These are phyloP conservation scores for Rubus idaeus DNA, from an alignment of 306 rosid species.

Conservation along the genomic window DNA sequence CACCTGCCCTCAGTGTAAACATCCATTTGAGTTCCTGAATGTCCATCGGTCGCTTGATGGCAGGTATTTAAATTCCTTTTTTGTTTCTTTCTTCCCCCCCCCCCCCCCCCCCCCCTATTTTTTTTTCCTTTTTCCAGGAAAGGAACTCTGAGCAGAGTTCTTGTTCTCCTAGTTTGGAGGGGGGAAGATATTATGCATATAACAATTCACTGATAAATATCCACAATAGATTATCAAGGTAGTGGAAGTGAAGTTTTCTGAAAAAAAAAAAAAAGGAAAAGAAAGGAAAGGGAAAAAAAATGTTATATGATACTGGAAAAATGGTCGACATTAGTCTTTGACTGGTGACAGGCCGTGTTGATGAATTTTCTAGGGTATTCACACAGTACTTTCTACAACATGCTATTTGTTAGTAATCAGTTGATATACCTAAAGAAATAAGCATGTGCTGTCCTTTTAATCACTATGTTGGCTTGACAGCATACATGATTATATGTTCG, in stretches of 20 bases:
- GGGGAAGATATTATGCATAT: neutral
- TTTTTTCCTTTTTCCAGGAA: neutral
- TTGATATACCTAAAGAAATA: neutral
- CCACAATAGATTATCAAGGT: neutral
- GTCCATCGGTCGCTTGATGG: slow-evolving; percentile 98
- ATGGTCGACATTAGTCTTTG: neutral
- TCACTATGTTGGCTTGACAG: slow-evolving; percentile 36
- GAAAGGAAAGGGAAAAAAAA: neutral
- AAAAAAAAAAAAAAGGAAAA: neutral
- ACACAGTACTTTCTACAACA: neutral
- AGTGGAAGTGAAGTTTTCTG: neutral
- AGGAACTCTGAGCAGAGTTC: neutral
- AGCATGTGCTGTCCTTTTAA: neutral
- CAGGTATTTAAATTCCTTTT: slow-evolving; percentile 40
- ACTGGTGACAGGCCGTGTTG: neutral
- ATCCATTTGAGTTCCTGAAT: slow-evolving; percentile 73
- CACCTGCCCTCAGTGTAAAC: slow-evolving; percentile 90
- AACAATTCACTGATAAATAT: neutral
- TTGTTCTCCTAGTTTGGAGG: neutral
- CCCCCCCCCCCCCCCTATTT: neutral
- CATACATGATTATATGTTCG: slow-evolving; percentile 75
- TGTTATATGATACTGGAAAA: neutral
- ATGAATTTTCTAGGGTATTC: neutral
- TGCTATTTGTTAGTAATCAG: neutral
- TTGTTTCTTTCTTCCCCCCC: neutral